Percentiles rank a stretch among this genome's conserved stretches.
Evolutionary conservation across 192 early-diverging fungal genomes (phyloP).

Genomic region (Mortierella claussenii): DNA sequence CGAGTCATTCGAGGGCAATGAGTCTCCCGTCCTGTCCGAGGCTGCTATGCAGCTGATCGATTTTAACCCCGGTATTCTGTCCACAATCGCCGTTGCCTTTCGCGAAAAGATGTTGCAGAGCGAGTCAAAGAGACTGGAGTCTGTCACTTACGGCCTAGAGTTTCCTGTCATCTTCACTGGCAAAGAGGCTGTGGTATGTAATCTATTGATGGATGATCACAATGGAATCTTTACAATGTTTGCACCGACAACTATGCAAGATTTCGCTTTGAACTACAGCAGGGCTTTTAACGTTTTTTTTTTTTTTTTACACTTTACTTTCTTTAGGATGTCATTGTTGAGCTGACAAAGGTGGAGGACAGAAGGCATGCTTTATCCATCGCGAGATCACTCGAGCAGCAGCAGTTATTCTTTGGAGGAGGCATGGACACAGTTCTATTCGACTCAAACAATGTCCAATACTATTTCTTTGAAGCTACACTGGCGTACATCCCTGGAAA

Average conservation of each 20-base stretch:
- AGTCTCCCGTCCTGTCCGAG: conserved; percentile 22
- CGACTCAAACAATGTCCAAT: conserved; percentile 79
- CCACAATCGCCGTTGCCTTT: conserved; percentile 49
- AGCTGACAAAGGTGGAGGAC: conserved; percentile 74
- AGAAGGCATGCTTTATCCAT: conserved; percentile 79
- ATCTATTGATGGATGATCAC: too few relatives aligned
- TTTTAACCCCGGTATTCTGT: conserved; percentile 42
- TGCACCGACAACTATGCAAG: too few relatives aligned
- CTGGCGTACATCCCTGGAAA: conserved; percentile 33
- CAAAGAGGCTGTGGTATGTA: conserved; percentile 74
- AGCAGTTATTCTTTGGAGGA: conserved; percentile 83
- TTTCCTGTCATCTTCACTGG: conserved; percentile 82
- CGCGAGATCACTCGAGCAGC: conserved; percentile 80
- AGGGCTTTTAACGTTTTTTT: too few relatives aligned
- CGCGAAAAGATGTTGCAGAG: conserved; percentile 45
- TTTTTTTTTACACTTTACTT: conserved; percentile 6
- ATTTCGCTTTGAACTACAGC: too few relatives aligned
- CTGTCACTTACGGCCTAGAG: conserved; percentile 69
- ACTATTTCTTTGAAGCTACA: conserved; percentile 67
- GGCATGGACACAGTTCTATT: conserved; percentile 71
- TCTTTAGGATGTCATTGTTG: conserved; percentile 65
- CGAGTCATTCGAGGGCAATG: neutral
- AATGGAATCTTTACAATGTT: too few relatives aligned
- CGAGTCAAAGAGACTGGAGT: conserved; percentile 41
- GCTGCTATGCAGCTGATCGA: conserved; percentile 24